phyloP scores from a whole-genome alignment of 306 rosid genomes.

The Gastrolobium villosum region DNA sequence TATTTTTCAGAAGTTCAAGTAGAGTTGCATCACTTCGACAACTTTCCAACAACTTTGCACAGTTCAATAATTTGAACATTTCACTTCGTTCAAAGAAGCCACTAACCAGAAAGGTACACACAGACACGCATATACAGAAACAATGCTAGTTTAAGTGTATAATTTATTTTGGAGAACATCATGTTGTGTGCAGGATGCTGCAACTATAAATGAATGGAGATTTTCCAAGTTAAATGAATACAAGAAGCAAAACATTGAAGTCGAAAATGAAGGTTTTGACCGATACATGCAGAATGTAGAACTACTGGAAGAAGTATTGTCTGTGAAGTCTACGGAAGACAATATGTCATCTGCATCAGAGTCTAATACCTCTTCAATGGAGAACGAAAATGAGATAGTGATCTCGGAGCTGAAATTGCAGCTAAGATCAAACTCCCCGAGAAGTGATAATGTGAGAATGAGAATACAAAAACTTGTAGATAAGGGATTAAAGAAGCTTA shows the following conservation, averaged over 20 bases:
- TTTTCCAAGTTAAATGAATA: slow-evolving; percentile 87
- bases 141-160: slow-evolving; percentile 16
- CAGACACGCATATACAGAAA: background rate
- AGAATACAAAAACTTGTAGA: slow-evolving; percentile 77
- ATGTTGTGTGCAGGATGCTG: slow-evolving; percentile 75
- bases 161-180: slow-evolving; percentile 24
- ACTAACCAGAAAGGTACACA: slow-evolving; percentile 85
- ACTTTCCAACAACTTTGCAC: slow-evolving; percentile 90
- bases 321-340: slow-evolving; percentile 63
- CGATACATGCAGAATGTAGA: slow-evolving; percentile 86
- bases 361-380: slow-evolving; percentile 52
- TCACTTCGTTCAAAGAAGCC: slow-evolving; percentile 87
- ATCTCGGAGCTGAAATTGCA: slow-evolving; percentile 47
- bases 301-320: slow-evolving; percentile 85
- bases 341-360: slow-evolving; percentile 55
- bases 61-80: slow-evolving; percentile 81
- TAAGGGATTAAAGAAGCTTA: slow-evolving; percentile 71
- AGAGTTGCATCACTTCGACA: slow-evolving; percentile 86
- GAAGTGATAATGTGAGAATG: slow-evolving; percentile 66
- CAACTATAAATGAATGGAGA: slow-evolving; percentile 91
- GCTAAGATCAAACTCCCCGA: slow-evolving; percentile 67
- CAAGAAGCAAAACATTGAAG: slow-evolving; percentile 76
- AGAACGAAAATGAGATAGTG: slow-evolving; percentile 54
- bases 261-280: slow-evolving; percentile 87
- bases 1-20: slow-evolving; percentile 68